Evolutionary conservation across 352 stramenopile genomes (phyloP), one percentile per base, ranked within the genome.

Genomic region (Pythium utonaiense): DNA sequence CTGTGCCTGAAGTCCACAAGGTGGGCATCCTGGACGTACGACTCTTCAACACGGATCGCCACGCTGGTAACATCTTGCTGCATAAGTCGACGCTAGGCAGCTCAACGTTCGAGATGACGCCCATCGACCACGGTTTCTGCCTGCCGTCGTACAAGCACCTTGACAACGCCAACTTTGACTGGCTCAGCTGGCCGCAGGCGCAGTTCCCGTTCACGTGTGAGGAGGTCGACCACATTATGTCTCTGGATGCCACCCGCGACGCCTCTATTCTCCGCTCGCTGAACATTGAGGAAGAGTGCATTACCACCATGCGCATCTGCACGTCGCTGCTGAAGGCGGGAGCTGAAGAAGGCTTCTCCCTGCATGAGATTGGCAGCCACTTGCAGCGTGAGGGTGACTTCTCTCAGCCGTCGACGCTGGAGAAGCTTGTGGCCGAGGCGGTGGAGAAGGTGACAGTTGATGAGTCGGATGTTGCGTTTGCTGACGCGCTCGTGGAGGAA

Each of bases 81-180:
- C 74, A 69, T 45, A 50, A 72, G 41, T 73, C 73, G 3, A 13
- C 59, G 2, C 30, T 47, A 9, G 74, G 85, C n/a, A 74, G 83
- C 38, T 74, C 85, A 63, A 88, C 77, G 45, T 95, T 87, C 67
- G 65, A 60, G 16, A 95, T 95, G 86, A 91, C 83, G 25, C 84
- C 86, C 24, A 95, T 95, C 64, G 86, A 95, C 57, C 88, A 96
- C 65, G 88, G 85, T n/a, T 91, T 95, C 42, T 91, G 80, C 50
- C 69, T 96, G 27, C 88, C 88, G 13, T 89, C 80, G 16, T 92
- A 80, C 74, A 81, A 89, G 67, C 73, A 95, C 51, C 51, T 96
- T 30, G 86, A 93, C 50, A 75, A 74, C 8, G 83, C 88, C 17
- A 91, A 68, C 19, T 95, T 96, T 49, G 88, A 96, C 66, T 95